Evolutionary conservation across 352 stramenopile species (phyloP).

Genomic region (Pilasporangium apinafurcum): DNA sequence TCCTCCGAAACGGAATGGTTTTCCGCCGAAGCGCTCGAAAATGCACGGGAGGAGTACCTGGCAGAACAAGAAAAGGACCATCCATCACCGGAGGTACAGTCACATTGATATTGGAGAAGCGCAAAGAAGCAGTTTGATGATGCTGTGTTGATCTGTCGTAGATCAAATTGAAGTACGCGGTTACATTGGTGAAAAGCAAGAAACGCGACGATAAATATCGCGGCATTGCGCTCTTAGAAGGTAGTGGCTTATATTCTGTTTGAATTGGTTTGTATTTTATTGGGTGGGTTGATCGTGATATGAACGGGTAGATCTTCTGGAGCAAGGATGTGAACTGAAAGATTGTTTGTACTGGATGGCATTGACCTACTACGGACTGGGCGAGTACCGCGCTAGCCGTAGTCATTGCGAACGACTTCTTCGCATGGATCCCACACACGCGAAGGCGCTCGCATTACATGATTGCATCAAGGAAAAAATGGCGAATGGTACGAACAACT

Average conservation of each 20-base stretch:
- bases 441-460: slow-evolving; percentile 65
- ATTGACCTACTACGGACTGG: slow-evolving; percentile 56
- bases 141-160: slow-evolving; percentile 7
- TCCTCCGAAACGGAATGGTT: slow-evolving; percentile 49
- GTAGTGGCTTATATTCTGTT: too few relatives aligned
- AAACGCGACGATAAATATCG: slow-evolving; percentile 80
- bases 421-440: slow-evolving; percentile 64
- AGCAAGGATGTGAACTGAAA: slow-evolving; percentile 34
- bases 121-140: neutral
- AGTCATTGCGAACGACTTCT: slow-evolving; percentile 69
- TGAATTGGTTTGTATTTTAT: neutral
- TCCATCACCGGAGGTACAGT: slow-evolving; percentile 41
- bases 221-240: slow-evolving; percentile 64
- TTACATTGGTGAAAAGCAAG: slow-evolving; percentile 67
- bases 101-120: neutral
- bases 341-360: slow-evolving; percentile 82
- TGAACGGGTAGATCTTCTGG: slow-evolving; percentile 42
- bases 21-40: slow-evolving; percentile 64
- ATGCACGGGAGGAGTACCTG: slow-evolving; percentile 67
- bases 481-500: slow-evolving; percentile 27
- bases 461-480: slow-evolving; percentile 71
- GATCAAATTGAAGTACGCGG: slow-evolving; percentile 69
- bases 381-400: slow-evolving; percentile 62
- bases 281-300: neutral
- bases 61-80: slow-evolving; percentile 72